Conservation (phyloP, 805 yeast species). For the Ascoidea rubescens region DNA sequence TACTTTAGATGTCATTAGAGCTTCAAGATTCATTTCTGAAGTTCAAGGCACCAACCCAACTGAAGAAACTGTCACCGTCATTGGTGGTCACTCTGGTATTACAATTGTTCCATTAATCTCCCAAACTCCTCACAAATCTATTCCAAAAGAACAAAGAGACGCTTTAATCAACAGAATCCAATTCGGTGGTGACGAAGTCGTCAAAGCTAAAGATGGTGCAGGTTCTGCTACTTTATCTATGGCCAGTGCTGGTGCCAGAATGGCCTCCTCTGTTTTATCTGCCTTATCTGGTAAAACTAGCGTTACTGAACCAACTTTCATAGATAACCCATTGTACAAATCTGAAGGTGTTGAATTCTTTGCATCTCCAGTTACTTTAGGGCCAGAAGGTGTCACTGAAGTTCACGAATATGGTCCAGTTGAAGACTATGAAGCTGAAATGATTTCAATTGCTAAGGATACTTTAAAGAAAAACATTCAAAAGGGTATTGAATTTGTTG, state of each 20-base stretch:
- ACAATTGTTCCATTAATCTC: constrained; percentile 62
- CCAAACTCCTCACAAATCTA: constrained; percentile 24
- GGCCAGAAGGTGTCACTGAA: constrained; percentile 41
- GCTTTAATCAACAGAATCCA: constrained; percentile 58
- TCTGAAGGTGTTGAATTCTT: constrained; percentile 33
- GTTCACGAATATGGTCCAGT: constrained; percentile 31
- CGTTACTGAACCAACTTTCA: not conserved
- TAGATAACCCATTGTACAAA: constrained; percentile 5
- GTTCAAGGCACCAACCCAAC: constrained; percentile 1
- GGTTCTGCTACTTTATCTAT: constrained; percentile 78
- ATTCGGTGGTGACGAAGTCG: constrained; percentile 83
- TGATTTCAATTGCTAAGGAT: constrained; percentile 37
- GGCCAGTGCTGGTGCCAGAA: constrained; percentile 76
- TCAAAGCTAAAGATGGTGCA: constrained; percentile 71
- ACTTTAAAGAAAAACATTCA: constrained; percentile 41
- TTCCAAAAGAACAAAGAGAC: constrained; percentile 25
- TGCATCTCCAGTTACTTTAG: constrained; percentile 46
- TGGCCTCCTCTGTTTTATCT: constrained; percentile 52
- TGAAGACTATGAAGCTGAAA: constrained; percentile 33
- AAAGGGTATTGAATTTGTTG: constrained; percentile 40
- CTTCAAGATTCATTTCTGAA: constrained; percentile 46
- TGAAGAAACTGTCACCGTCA: constrained; percentile 42
- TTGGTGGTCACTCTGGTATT: constrained; percentile 79
- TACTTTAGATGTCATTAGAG: constrained; percentile 64
- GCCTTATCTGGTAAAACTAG: constrained; percentile 26